Percentiles rank a stretch among this genome's conserved stretches.
phyloP scores from a whole-genome alignment of 73 alveolate genomes.

The Paramecium sonneborni region DNA sequence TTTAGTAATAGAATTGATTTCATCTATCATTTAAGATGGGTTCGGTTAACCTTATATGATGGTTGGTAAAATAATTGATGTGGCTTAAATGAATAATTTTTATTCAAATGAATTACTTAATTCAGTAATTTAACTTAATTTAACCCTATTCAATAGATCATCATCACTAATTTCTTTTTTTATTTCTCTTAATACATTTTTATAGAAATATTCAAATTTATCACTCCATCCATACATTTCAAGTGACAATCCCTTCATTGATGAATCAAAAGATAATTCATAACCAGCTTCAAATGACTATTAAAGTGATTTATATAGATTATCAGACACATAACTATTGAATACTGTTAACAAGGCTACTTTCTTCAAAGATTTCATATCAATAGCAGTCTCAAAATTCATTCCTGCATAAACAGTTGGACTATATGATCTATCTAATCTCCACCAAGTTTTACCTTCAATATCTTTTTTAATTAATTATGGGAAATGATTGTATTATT shows the following conservation, averaged over 20 bases:
- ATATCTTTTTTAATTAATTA: background rate
- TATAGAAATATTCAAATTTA: constrained; percentile 9
- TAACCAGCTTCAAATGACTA: constrained; percentile 39
- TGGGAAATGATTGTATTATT: constrained; percentile 18
- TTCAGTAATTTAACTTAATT: background rate
- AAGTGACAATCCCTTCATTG: background rate
- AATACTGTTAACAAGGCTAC: background rate
- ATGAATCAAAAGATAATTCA: constrained; percentile 34
- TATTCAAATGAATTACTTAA: constrained; percentile 1
- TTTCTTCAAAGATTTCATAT: constrained; percentile 43
- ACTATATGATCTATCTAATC: constrained; percentile 45
- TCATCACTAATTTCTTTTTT: background rate
- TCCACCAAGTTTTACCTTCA: constrained; percentile 53
- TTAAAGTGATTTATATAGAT: background rate
- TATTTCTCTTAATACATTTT: background rate
- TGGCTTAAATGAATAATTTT: background rate
- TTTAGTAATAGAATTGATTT: background rate
- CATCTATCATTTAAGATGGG: constrained; percentile 38
- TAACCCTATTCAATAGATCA: background rate
- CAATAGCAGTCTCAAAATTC: constrained; percentile 9
- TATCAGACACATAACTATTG: background rate
- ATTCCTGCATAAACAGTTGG: constrained; percentile 42
- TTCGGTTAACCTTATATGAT: background rate
- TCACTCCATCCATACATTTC: constrained; percentile 52
- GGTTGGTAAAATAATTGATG: background rate